Base-by-base conservation (phyloP, 192 early-diverging fungal species). In the Cetraspora pellucida region DNA sequence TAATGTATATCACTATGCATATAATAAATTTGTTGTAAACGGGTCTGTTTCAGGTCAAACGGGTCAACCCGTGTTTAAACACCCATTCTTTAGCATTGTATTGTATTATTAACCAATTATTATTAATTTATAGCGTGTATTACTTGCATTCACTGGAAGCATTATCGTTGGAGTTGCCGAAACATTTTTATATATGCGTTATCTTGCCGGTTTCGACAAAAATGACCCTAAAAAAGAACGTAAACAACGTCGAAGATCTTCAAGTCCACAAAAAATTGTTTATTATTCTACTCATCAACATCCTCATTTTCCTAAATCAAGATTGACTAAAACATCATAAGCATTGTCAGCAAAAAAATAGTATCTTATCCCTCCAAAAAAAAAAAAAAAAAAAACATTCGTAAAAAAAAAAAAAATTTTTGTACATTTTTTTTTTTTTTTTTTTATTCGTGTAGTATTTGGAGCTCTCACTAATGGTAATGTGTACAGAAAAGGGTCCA, bases 101-200 rank as follows among this genome's bases (percentile, higher is more conserved):
- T 17, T 31, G 14, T 71, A 16, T 58, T 72, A 30, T 17, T 47
- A 25, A 10, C 23, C 23, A 16, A 31, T 59, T 65, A 14, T 28
- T 49, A 23, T 66, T 19, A 67, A 44, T 72, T 27, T 47, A 30
- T 50, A 78, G 77, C 77, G 77, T 23, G 72, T 78, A 9, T 65
- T 78, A 37, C 77, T 78, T 50, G 77, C 70, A 13, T 19, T 74
- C 17, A 30, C 60, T 46, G 77, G 77, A 16, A 65, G 70, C 37
- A 28, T 74, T 14, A 28, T 78, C 7, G 59, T 78, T 37, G 77
- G 70, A 2, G 21, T 74, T 3, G 77, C 77, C 1, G 68, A 78
- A 72, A 74, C 77, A 61, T 65, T 72, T 43, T 67, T 78, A 5
- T 78, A 78, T 28, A 78, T 78, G 77, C 37, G 77, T 31, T 74